Conservation (phyloP, 106 monocot genomes). For the Allium cepa region DNA sequence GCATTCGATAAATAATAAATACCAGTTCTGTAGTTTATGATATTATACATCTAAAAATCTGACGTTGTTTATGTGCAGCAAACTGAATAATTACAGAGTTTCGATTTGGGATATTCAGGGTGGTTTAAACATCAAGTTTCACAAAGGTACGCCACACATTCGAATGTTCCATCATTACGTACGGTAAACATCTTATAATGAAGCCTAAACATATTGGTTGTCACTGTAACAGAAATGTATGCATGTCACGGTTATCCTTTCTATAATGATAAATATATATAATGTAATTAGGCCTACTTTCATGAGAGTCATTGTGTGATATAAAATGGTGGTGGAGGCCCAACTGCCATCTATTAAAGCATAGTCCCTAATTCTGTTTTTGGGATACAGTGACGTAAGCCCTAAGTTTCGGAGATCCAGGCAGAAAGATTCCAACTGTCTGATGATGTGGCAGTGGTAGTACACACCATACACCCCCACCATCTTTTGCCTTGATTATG, state of each 20-base stretch:
- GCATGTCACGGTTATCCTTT: neutral
- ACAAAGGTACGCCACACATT: too few relatives aligned
- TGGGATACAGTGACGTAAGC: constrained; percentile 4
- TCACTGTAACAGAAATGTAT: neutral
- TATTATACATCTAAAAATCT: too few relatives aligned
- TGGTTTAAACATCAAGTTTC: too few relatives aligned
- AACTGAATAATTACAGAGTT: too few relatives aligned
- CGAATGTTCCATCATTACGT: neutral
- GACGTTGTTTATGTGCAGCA: too few relatives aligned
- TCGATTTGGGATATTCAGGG: too few relatives aligned
- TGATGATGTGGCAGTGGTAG: constrained; percentile 25
- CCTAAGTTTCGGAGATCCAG: constrained; percentile 17
- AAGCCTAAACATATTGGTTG: neutral
- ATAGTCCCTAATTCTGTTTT: neutral
- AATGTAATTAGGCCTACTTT: neutral
- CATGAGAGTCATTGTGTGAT: neutral
- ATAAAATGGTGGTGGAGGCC: neutral
- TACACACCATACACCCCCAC: constrained; percentile 5
- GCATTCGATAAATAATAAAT: too few relatives aligned
- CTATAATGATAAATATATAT: neutral
- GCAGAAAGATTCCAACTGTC: constrained; percentile 42
- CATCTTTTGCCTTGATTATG: neutral
- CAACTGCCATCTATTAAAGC: neutral
- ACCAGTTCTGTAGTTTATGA: too few relatives aligned
- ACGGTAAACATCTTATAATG: neutral